Base-by-base conservation (phyloP, 805 yeast species). In the Priceomyces fermenticarens region DNA sequence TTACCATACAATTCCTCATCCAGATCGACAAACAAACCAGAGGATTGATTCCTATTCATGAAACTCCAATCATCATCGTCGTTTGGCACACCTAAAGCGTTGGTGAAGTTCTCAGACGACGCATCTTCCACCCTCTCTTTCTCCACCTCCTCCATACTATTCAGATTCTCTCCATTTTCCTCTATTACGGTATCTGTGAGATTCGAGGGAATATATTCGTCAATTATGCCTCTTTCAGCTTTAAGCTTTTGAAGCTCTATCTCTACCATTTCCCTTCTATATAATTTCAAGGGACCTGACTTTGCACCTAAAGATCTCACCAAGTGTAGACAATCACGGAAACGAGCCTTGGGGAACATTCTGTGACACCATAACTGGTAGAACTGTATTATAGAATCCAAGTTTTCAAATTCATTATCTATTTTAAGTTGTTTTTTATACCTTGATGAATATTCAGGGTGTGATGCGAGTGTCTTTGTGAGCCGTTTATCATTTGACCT, bases 301-400 rank as follows among this genome's bases (percentile, higher is more conserved):
- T 60, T 58, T 17, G 56, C 61, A 10, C 85, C 82, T 32, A 79
- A 70, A 11, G 70, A 62, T 31, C 73, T 67, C 36, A 81, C 60
- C 49, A 83, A 60, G 16, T 71, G 67, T 1, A 84, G 62, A 52
- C 89, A 81, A 57, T 87, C 95, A 35, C 69, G 67, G 48, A 89
- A 86, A 46, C 78, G 81, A 11, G 93, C 88, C 63, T 84, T 85
- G 3, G 97, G 95, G 54, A 75, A 88, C 30, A 88, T 65, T 1
- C 72, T 66, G 41, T 70, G 74, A 48, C 74, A 70, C 75, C 75
- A 70, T 17, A 70, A 53, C 46, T 70, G 73, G 51, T 70, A 70
- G 49, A 67, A 70, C 49, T 68, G 70, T 27, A 70, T 47, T 1
- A 67, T 57, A 1, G 65, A 53, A 2, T 63, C 49, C 35, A 70